These are phyloP conservation scores for Candida sphagnicola DNA, from an alignment of 805 yeast species.

Conservation along the genomic window DNA sequence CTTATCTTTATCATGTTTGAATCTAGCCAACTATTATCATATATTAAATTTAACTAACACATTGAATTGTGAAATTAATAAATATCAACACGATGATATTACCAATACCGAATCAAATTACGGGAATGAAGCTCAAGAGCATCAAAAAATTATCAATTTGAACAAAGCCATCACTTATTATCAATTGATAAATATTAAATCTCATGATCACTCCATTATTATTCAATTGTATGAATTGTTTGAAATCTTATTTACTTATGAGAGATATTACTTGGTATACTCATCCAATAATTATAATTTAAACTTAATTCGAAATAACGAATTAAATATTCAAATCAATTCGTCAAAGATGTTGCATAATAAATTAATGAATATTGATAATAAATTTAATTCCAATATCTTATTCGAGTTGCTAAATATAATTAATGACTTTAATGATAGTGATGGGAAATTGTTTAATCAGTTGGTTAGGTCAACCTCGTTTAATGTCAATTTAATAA, in stretches of 20 bases:
- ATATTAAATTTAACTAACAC: slow-evolving; percentile 24
- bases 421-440: slow-evolving; percentile 5
- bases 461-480: slow-evolving; percentile 7
- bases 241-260: slow-evolving; percentile 25
- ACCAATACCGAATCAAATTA: slow-evolving; percentile 5
- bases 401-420: slow-evolving; percentile 5
- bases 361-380: slow-evolving; percentile 5
- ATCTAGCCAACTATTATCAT: slow-evolving; percentile 28
- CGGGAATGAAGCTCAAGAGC: slow-evolving; percentile 21
- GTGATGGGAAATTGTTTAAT: slow-evolving; percentile 1
- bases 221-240: slow-evolving; percentile 28
- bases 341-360: slow-evolving; percentile 2
- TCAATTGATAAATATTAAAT: slow-evolving; percentile 25
- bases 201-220: slow-evolving; percentile 15
- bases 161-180: slow-evolving; percentile 27
- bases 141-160: slow-evolving; percentile 26
- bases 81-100: slow-evolving; percentile 1
- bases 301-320: slow-evolving; percentile 9
- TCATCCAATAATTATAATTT: slow-evolving; percentile 12
- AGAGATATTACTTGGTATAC: slow-evolving; percentile 20
- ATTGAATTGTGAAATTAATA: slow-evolving; percentile 15
- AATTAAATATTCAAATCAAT: slow-evolving; percentile 7
- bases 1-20: slow-evolving; percentile 22
- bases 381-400: slow-evolving; percentile 5
- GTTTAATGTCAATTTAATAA: slow-evolving; percentile 8